Evolutionary conservation across 148 eudicot genomes (phyloP).

Genomic region (Camellia japonica): DNA sequence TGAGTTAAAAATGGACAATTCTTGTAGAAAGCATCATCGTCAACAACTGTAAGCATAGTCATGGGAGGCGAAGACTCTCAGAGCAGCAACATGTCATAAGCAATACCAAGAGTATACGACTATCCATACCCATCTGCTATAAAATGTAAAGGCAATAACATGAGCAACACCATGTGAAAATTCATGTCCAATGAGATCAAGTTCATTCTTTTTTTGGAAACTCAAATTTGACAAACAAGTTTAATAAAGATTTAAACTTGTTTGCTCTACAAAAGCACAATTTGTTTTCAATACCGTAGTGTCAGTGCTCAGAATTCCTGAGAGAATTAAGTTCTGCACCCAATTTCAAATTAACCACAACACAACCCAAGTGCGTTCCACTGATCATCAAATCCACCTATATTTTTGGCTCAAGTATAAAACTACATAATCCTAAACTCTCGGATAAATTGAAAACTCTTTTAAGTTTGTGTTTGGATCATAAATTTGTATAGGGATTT

Average conservation of each 20-base stretch:
- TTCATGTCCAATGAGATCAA: not conserved
- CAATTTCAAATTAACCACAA: too few relatives aligned
- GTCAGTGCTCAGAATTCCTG: too few relatives aligned
- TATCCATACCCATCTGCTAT: slow-evolving; percentile 27
- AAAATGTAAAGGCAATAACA: slow-evolving; percentile 25
- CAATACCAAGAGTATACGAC: slow-evolving; percentile 21
- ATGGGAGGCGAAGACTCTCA: slow-evolving; percentile 24
- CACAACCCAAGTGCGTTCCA: too few relatives aligned
- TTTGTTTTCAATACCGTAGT: not conserved
- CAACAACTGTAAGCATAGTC: slow-evolving; percentile 32
- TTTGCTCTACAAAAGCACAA: not conserved
- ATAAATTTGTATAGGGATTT: too few relatives aligned
- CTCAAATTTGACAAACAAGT: not conserved
- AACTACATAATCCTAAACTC: not conserved
- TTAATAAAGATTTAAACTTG: not conserved
- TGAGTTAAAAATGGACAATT: slow-evolving; percentile 12
- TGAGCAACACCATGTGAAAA: slow-evolving; percentile 10
- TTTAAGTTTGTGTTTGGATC: not conserved
- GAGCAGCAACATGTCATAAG: slow-evolving; percentile 31
- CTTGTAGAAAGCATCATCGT: slow-evolving; percentile 19
- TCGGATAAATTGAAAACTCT: not conserved
- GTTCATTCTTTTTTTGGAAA: not conserved
- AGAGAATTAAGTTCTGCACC: too few relatives aligned
- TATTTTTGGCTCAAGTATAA: not conserved
- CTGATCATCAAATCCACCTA: not conserved